Evolutionary conservation across 2,329 filamentous ascomycete genomes (phyloP).

Genomic region (Calonectria honghensis): DNA sequence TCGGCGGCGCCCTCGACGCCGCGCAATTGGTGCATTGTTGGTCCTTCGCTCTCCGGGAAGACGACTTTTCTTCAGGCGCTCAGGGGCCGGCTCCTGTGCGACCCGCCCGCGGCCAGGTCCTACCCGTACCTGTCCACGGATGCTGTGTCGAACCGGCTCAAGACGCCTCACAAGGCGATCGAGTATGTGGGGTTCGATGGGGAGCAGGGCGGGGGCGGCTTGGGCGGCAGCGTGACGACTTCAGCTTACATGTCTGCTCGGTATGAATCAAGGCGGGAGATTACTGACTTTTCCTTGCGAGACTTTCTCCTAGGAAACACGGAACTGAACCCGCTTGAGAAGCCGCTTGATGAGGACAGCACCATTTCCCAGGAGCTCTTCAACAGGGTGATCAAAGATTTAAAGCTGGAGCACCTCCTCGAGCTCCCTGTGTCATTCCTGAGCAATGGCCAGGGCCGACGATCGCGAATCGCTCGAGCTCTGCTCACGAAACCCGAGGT

Average conservation of each 20-base stretch:
- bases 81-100: constrained; percentile 82
- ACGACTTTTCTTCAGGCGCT: constrained; percentile 89
- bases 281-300: constrained; percentile 88
- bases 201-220: constrained; percentile 74
- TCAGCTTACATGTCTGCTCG: constrained; percentile 91
- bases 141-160: constrained; percentile 73
- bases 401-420: constrained; percentile 81
- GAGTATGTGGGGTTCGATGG: constrained; percentile 94
- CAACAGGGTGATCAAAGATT: constrained; percentile 78
- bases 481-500: constrained; percentile 87
- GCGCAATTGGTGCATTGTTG: constrained; percentile 89
- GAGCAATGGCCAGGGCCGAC: constrained; percentile 93
- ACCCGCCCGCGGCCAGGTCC: constrained; percentile 84
- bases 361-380: constrained; percentile 72
- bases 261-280: constrained; percentile 91
- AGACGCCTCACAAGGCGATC: constrained; percentile 80
- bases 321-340: constrained; percentile 82
- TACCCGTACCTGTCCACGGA: constrained; percentile 85
- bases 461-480: constrained; percentile 91
- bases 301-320: constrained; percentile 90
- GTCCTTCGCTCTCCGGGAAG: constrained; percentile 85
- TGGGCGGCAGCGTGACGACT: constrained; percentile 74
- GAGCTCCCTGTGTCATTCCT: constrained; percentile 91
- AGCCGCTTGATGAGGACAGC: constrained; percentile 63
- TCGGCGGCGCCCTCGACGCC: constrained; percentile 71